These are phyloP conservation scores for Pseudogymnoascus verrucosus DNA, from an alignment of 2,329 filamentous ascomycete species.

Conservation along the genomic window DNA sequence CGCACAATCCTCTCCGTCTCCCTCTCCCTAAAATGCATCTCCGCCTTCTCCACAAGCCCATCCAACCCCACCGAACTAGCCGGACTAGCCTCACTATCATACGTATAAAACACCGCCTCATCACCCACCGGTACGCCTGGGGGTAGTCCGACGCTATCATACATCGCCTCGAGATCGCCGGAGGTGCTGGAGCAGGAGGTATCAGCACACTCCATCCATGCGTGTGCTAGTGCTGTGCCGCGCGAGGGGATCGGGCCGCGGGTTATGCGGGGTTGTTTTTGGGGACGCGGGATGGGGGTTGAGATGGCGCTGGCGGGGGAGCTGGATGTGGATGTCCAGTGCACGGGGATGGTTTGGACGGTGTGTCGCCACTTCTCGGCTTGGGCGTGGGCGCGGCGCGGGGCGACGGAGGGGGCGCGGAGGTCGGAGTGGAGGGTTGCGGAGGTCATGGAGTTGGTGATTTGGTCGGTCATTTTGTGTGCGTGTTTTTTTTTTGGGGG, in stretches of 20 bases:
- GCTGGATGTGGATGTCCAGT: not conserved
- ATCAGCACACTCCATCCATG: not conserved
- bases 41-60: slow-evolving; percentile 25
- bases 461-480: not conserved
- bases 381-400: not conserved
- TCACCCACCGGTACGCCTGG: slow-evolving; percentile 3
- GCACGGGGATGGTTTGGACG: not conserved
- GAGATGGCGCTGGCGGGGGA: too few relatives aligned
- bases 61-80: slow-evolving; percentile 21
- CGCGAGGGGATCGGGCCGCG: not conserved
- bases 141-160: not conserved
- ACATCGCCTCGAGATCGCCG: not conserved
- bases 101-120: slow-evolving; percentile 23
- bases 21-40: slow-evolving; percentile 25
- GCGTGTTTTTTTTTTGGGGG: too few relatives aligned
- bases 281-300: not conserved
- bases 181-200: not conserved
- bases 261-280: not conserved
- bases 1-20: slow-evolving; percentile 27
- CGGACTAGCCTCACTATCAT: slow-evolving; percentile 19
- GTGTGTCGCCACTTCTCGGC: not conserved
- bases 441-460: not conserved
- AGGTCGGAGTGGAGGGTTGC: not conserved
- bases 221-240: not conserved
- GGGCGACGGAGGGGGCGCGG: not conserved